A percentile compares a stretch with the other conserved stretches of the same genome.
Conservation (phyloP, 2,329 filamentous ascomycete genomes). For the Apiospora kogelbergensis region DNA sequence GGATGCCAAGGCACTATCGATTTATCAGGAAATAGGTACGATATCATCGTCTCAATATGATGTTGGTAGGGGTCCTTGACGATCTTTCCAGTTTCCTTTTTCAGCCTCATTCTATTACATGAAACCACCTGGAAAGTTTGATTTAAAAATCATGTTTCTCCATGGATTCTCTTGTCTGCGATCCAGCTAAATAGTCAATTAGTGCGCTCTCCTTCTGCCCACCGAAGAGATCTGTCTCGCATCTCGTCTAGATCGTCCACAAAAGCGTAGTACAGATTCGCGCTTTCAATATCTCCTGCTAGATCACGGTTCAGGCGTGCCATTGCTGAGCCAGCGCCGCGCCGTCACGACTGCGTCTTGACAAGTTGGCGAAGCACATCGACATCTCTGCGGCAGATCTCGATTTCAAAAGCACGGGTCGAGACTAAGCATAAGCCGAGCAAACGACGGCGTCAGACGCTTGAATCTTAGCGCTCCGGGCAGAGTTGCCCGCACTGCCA, state of each 20-base stretch:
- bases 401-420: not conserved
- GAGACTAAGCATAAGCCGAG: not conserved
- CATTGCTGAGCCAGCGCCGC: not conserved
- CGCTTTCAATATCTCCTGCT: not conserved
- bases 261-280: not conserved
- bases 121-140: no score
- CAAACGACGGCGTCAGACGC: not conserved
- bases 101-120: not conserved
- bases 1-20: not conserved
- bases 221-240: not conserved
- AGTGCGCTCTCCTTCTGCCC: not conserved
- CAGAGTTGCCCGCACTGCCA: not conserved
- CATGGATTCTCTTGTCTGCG: no score
- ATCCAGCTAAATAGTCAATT: not conserved
- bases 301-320: not conserved
- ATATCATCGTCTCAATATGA: not conserved
- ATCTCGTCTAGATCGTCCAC: not conserved
- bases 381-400: not conserved
- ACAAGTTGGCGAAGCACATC: not conserved
- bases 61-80: not conserved
- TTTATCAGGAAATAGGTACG: not conserved
- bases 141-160: not conserved
- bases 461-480: not conserved
- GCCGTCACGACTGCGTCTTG: not conserved
- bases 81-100: not conserved